A percentile compares a stretch with the other conserved stretches of the same genome.
phyloP scores from a whole-genome alignment of 805 yeast genomes.

The Monosporozyma aquatica region DNA sequence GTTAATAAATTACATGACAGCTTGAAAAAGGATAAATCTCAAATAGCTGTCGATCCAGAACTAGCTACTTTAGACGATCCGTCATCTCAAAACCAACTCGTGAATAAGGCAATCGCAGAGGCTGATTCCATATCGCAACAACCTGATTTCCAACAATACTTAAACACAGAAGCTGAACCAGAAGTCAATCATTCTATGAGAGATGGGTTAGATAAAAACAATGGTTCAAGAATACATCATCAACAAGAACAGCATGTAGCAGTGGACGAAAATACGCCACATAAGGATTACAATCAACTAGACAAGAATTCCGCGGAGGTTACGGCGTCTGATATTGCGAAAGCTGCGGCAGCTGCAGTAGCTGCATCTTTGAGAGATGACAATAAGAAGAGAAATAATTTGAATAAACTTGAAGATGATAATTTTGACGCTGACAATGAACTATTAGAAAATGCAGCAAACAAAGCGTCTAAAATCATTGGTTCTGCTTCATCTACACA shows the following conservation, averaged over 20 bases:
- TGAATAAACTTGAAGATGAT: constrained; percentile 6
- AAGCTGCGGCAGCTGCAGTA: neutral
- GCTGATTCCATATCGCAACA: constrained; percentile 52
- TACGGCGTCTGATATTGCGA: neutral
- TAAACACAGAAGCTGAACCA: constrained; percentile 25
- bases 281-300: neutral
- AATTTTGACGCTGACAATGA: constrained; percentile 32
- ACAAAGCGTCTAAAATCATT: constrained; percentile 33
- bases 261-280: neutral
- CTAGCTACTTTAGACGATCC: constrained; percentile 40
- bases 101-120: constrained; percentile 61
- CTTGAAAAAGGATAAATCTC: constrained; percentile 10
- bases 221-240: constrained; percentile 8
- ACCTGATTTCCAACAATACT: constrained; percentile 31
- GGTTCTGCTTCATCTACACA: constrained; percentile 25
- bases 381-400: neutral
- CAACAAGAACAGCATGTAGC: neutral
- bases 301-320: neutral
- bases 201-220: neutral
- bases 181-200: constrained; percentile 1
- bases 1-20: neutral
- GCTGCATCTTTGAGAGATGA: neutral
- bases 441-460: constrained; percentile 35
- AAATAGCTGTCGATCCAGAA: constrained; percentile 48
- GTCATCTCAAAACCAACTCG: constrained; percentile 49